These are phyloP conservation scores for Malassezia restricta DNA, from an alignment of 1,284 basidiomycete genomes.

Conservation along the genomic window DNA sequence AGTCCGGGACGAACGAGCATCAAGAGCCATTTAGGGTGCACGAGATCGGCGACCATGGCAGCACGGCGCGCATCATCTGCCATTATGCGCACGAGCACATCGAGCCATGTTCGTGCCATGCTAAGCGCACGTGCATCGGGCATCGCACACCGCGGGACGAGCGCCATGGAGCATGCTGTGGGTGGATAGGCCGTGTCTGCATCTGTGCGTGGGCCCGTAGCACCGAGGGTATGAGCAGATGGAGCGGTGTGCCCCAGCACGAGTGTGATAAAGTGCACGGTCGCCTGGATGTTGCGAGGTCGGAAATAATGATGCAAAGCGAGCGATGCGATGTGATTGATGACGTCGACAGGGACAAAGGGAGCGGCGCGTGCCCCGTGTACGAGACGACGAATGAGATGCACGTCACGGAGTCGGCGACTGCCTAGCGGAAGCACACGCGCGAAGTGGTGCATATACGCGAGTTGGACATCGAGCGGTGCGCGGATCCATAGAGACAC, in stretches of 20 bases:
- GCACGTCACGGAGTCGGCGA: constrained; percentile 45
- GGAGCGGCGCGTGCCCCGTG: constrained; percentile 48
- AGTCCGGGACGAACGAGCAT: constrained; percentile 34
- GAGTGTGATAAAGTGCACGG: neutral
- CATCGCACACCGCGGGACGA: neutral
- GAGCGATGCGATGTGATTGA: constrained; percentile 16
- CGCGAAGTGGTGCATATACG: constrained; percentile 68
- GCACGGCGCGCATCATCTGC: neutral
- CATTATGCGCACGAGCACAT: constrained; percentile 14
- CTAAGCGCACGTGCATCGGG: neutral
- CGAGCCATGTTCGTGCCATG: constrained; percentile 10
- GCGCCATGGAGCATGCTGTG: neutral
- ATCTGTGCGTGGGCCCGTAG: neutral
- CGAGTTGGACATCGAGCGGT: constrained; percentile 57
- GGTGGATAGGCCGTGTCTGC: neutral
- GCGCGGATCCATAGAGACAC: constrained; percentile 78
- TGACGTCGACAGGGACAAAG: neutral
- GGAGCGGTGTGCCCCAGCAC: neutral
- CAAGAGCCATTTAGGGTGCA: constrained; percentile 31
- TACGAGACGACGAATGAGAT: constrained; percentile 62
- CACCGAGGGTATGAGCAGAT: neutral
- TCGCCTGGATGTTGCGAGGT: neutral
- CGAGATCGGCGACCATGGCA: constrained; percentile 15
- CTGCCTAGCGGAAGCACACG: constrained; percentile 61
- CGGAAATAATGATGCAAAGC: constrained; percentile 53